Evolutionary conservation across 2,329 filamentous ascomycete species (phyloP).

Genomic region (Davidsoniella neocaledoniae): DNA sequence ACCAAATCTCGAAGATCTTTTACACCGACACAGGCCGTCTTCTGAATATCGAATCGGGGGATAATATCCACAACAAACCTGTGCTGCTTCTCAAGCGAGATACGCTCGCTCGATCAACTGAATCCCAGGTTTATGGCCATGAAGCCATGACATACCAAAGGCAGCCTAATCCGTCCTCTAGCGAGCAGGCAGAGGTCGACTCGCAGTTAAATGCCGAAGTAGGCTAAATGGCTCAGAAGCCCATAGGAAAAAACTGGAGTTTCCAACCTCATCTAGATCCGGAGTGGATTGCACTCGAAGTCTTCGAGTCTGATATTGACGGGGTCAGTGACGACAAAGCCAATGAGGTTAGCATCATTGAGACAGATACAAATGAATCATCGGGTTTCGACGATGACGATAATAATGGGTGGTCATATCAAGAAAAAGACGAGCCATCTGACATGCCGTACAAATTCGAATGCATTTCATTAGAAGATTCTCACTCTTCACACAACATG

Average conservation of each 20-base stretch:
- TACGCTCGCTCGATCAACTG: constrained; percentile 22
- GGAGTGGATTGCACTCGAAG: constrained; percentile 84
- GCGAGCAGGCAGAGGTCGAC: neutral
- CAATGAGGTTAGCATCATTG: constrained; percentile 19
- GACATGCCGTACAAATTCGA: too few species aligned
- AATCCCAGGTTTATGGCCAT: neutral
- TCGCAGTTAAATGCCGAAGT: neutral
- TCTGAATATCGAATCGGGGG: constrained; percentile 50
- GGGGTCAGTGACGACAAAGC: constrained; percentile 29
- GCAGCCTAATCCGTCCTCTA: neutral
- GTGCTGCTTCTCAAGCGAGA: constrained; percentile 21
- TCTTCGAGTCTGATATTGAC: constrained; percentile 50
- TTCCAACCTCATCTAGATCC: constrained; percentile 63
- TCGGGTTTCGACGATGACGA: constrained; percentile 41
- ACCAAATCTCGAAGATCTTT: constrained; percentile 69
- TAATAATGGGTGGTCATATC: constrained; percentile 9
- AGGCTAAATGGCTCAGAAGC: neutral
- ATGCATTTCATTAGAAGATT: neutral
- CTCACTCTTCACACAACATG: constrained; percentile 12
- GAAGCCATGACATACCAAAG: neutral
- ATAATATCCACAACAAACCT: constrained; percentile 22
- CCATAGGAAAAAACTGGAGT: neutral
- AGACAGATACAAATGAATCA: constrained; percentile 45
- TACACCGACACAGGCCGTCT: constrained; percentile 85
- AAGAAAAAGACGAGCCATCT: neutral